These are phyloP conservation scores for Castanea crenata DNA, from an alignment of 306 rosid species.

Conservation along the genomic window DNA sequence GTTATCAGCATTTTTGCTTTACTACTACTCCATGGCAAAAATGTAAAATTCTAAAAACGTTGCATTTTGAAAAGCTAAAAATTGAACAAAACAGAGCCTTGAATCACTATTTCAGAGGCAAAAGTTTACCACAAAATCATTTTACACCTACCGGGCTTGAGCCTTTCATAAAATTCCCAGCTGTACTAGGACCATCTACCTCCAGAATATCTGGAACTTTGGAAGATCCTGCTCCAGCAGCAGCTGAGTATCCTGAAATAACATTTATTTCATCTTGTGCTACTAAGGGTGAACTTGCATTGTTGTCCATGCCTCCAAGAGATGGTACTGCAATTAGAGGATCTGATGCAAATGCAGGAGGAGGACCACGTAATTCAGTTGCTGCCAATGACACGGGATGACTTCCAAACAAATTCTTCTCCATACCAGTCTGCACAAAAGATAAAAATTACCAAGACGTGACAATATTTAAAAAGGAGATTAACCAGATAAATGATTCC, in stretches of 20 bases:
- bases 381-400: conserved; percentile 71
- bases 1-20: not conserved
- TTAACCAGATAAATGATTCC: not conserved
- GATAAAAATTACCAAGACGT: conserved; percentile 14
- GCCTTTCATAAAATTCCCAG: conserved; percentile 56
- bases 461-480: conserved; percentile 6
- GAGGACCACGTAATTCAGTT: conserved; percentile 70
- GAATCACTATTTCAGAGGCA: conserved; percentile 4
- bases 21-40: not conserved
- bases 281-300: conserved; percentile 32
- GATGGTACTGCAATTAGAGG: conserved; percentile 50
- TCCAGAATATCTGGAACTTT: conserved; percentile 74
- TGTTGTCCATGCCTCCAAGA: conserved; percentile 35
- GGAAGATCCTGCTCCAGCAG: conserved; percentile 57
- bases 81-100: not conserved
- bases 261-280: conserved; percentile 27
- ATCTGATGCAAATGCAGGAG: conserved; percentile 89
- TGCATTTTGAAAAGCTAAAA: not conserved
- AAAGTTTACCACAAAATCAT: conserved; percentile 18
- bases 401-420: conserved; percentile 89
- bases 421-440: conserved; percentile 84
- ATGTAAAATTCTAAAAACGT: conserved; percentile 4
- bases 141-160: conserved; percentile 85
- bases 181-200: conserved; percentile 66
- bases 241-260: conserved; percentile 40